Conservation (phyloP, 2,329 filamentous ascomycete genomes). For the Colletotrichum sp. region DNA sequence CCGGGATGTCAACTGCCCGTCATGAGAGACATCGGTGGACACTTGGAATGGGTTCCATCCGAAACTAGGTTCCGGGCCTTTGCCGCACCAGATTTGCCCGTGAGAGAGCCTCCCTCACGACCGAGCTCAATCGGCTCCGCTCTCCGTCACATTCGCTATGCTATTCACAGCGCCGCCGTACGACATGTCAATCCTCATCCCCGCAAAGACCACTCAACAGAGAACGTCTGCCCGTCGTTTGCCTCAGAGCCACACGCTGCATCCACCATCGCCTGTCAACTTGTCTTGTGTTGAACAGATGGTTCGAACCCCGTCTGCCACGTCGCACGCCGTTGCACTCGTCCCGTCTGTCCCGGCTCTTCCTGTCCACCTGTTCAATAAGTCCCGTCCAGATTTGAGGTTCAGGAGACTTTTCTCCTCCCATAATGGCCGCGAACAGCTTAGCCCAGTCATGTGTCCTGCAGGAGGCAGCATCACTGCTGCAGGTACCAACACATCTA, state of each 20-base stretch:
- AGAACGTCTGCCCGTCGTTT: not conserved
- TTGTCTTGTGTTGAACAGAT: not conserved
- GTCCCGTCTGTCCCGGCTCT: not conserved
- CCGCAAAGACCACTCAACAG: not conserved
- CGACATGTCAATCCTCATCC: not conserved
- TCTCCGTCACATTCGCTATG: not conserved
- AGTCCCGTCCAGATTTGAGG: not conserved
- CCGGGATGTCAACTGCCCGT: constrained; percentile 1
- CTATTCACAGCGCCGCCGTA: not conserved
- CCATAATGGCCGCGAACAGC: not conserved
- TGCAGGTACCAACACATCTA: constrained; percentile 7
- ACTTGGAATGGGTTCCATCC: not conserved
- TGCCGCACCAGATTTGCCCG: not conserved
- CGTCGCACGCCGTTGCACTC: not conserved
- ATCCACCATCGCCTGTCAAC: not conserved
- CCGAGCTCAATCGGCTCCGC: not conserved
- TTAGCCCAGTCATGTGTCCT: constrained; percentile 8
- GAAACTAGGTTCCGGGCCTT: not conserved
- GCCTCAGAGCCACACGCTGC: not conserved
- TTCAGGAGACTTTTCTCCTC: not conserved
- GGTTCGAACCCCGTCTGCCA: constrained; percentile 7
- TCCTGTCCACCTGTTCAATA: not conserved
- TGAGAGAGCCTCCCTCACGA: not conserved
- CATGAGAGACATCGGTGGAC: not conserved
- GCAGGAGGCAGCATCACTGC: constrained; percentile 11